Evolutionary conservation across 176 grass and related monocot genomes (phyloP), one percentile per base, ranked within the genome.

Genomic region (Rhynchospora tenuis): DNA sequence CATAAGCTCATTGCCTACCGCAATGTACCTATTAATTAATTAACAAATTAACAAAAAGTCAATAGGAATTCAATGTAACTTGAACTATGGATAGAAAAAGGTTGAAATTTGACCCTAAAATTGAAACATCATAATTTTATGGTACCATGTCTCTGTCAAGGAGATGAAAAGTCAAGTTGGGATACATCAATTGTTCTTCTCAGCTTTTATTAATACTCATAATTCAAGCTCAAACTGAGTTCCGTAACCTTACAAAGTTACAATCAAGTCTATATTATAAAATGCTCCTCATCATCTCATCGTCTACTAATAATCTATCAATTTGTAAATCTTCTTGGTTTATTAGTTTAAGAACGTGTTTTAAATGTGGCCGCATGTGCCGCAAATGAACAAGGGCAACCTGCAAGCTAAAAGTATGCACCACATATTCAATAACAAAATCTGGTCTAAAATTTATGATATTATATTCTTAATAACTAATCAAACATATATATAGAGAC

Each of bases 1-100:
- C 20, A 47, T 69, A 2, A 97, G 77, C 72, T 93, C 91, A 64
- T 93, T 97, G 14, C 94, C 94, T 31, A 90, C 94, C 6, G 89
- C 87, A 70, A 97, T 88, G 88, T 97, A 93, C 71, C 59, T 88
- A 67, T 93, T 89, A 8, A 54, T 28, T 27, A 7, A 17, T 74
- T 22, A 22, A 73, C 48, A 12, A 22, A 52, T 26, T 51, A 46
- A 10, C 13, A 24, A 50, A 74, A 50, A 74, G 22, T 73, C 1
- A 75, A 52, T 51, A 74, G 51, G 20, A 26, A 52, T 16, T 44
- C 11, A 51, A 74, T 14, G 15, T 16, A 51, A 50, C 6, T 71
- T 74, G 70, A 74, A 74, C n/a, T 74, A 50, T 48, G 15, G 1
- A 51, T 9, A 22, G 16, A 48, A 10, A 73, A n/a, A 47, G 44